Base-by-base conservation (phyloP, 805 yeast species). In the Jamesozyma rosinii region DNA sequence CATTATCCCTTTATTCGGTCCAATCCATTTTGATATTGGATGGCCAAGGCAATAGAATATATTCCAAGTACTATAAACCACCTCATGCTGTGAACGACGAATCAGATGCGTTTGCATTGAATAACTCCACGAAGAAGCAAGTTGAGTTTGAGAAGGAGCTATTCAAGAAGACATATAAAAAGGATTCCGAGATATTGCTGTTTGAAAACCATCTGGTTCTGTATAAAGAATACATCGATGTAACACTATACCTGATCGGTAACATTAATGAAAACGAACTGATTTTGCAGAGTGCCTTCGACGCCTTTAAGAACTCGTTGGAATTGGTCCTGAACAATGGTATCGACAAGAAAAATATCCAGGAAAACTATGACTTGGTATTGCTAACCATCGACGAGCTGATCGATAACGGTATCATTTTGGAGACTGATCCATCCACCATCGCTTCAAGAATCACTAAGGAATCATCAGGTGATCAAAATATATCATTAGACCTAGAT, bases 371-470 rank as follows among this genome's bases (percentile, higher is more conserved):
- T 60, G 98, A 92, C 64, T 72, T 85, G 71, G 82, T 88, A 32
- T 71, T 86, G 36, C 73, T 92, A 61, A 85, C 94, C 3, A 75
- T 89, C 36, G 98, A 92, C 63, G 97, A 92, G 66, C 75, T 94
- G 9, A 71, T 92, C 40, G 98, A 92, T 60, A 95, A 89, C 59
- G 98, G 97, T 34, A 78, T 92, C 49, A 79, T 92, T 44, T 72
- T 92, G 52, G 97, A 92, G 63, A 82, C 88, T 22, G 97, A 92
- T 57, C 79, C 95, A 4, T 77, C 82, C 30, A 79, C 85, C 35
- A 84, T 92, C 53, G 89, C 90, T 2, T 77, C 94, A 14, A 77
- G 98, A 66, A 95, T 89, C 21, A 84, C 97, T n/a, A 76, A 78
- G 46, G 80, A 92, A 27, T 95, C 96, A 37, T 65, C 77, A 29